Evolutionary conservation across 371 early-diverging fungal species (phyloP), one percentile per base, ranked within the genome.

Genomic region (Mucor racemosus): DNA sequence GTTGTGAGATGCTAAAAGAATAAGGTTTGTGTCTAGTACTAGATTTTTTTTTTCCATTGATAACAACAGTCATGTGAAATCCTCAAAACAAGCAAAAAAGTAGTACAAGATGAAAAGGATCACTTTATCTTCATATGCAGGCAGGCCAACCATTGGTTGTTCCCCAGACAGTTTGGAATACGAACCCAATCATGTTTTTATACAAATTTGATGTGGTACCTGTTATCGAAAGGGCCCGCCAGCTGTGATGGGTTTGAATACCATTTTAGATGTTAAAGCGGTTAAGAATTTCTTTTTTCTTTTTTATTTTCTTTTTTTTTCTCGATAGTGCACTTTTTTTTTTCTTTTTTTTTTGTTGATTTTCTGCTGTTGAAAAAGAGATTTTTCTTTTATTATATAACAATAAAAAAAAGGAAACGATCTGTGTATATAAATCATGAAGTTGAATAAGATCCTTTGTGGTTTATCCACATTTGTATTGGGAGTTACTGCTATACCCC

Each of bases 401-500:
- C 10, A 55, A 33, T 41, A 9, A 39, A 36, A 64, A 50, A 54
- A 44, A 53, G 15, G 53, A 21, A 58, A 26, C 26, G 11, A 26
- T 26, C 26, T 26, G 26, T 41, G 41, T 38, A 38, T 38, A 40
- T 58, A 57, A 36, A 55, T n/a, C 17, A 70, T 71, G 71, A 71
- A 65, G 53, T 40, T 71, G 7, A 62, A n/a, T 34, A 59, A 50
- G 19, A 54, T 67, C 67, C 63, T 72, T 46, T 72, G 64, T 64
- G 67, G 72, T 46, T 34, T 67, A 57, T 64, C 64, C 48, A 44
- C 72, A 53, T 60, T 64, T 38, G 33, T 67, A 46, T 50, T 64
- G 41, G 60, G 56, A 13, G 65, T 67, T 64, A 54, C 67, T 56
- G 71, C 74, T 56, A 41, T 75, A 60, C 76, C 76, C 44, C 35